phyloP scores from a whole-genome alignment of 2,329 filamentous ascomycete species.

The Keithomyces neogunnii region DNA sequence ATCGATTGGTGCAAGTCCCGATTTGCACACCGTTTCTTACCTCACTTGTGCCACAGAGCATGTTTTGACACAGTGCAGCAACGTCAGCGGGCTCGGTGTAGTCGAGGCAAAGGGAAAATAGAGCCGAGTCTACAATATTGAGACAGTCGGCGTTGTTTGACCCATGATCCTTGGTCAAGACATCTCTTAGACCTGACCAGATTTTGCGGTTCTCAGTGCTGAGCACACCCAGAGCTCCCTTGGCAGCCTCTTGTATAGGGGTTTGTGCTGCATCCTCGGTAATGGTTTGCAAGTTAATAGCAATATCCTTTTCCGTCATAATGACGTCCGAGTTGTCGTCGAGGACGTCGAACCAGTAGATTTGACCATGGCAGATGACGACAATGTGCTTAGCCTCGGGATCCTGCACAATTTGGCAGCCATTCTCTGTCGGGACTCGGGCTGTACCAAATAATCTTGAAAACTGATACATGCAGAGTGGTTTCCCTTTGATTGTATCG shows the following conservation, averaged over 20 bases:
- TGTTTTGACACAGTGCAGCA: constrained; percentile 89
- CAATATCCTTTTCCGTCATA: constrained; percentile 92
- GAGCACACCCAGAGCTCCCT: constrained; percentile 83
- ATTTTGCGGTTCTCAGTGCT: constrained; percentile 95
- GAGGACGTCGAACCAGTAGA: constrained; percentile 98
- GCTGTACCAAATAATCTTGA: constrained; percentile 92
- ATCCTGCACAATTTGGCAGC: constrained; percentile 93
- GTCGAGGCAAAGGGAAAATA: constrained; percentile 89
- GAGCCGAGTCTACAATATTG: constrained; percentile 87
- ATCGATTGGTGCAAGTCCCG: constrained; percentile 93
- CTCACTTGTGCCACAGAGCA: constrained; percentile 92
- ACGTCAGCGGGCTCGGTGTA: constrained; percentile 78
- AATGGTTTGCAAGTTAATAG: constrained; percentile 85
- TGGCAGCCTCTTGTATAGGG: constrained; percentile 90
- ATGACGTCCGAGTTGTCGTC: constrained; percentile 92
- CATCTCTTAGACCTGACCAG: constrained; percentile 86
- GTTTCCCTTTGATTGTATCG: constrained; percentile 73
- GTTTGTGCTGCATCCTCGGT: constrained; percentile 83
- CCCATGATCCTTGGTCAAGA: constrained; percentile 74
- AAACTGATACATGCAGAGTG: constrained; percentile 97
- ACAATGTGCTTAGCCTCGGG: constrained; percentile 88
- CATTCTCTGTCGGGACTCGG: constrained; percentile 85
- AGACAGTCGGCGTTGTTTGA: constrained; percentile 96
- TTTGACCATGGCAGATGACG: constrained; percentile 87
- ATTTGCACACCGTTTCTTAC: constrained; percentile 91